Base-by-base conservation (phyloP, 805 yeast species). In the Pichia eremophila region DNA sequence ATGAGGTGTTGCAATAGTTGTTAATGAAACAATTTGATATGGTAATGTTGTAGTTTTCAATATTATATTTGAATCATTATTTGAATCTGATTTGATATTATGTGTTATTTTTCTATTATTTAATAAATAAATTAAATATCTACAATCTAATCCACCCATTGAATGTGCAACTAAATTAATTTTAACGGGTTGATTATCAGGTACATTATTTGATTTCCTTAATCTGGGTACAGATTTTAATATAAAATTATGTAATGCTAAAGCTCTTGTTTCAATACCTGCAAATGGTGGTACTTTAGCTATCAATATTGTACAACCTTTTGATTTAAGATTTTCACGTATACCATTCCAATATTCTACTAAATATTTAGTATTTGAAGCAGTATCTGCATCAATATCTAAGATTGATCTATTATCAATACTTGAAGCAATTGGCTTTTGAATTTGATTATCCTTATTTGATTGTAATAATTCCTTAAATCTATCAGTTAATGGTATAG, bases 121-220 rank as follows among this genome's bases (percentile, higher is more conserved):
- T n/a, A 35, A 12, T 19, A 43, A 74, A 68, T 0, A 85, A 73
- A 88, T 84, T 53, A 90, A 63, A 59, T 80, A 86, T 45, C 97
- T 67, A 34, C 89, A 78, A 59, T 90, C 96, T 31, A 89, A 66
- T 0, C 97, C 97, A 6, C 97, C 97, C 96, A 89, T 88, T 0
- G 96, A 87, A 60, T 89, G 97, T 7, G 93, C 93, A 27, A 89
- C 71, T 40, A 89, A 61, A 58, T 90, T 90, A 15, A 89, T 72
- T 50, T 78, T 79, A 19, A 79, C 53, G 12, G 66, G 68, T 27
- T 63, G 61, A 15, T 57, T 54, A 11, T 53, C 51, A 14, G 58
- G 65, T 59, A 48, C 64, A 56, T 31, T 62, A 51, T 19, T 63
- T 57, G 14, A 57, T 51, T 6, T 55, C 40, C 38, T 46, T 19